Evolutionary conservation across 331 rosid genomes (phyloP), one percentile per base, ranked within the genome.

Genomic region (Malus hybrid): DNA sequence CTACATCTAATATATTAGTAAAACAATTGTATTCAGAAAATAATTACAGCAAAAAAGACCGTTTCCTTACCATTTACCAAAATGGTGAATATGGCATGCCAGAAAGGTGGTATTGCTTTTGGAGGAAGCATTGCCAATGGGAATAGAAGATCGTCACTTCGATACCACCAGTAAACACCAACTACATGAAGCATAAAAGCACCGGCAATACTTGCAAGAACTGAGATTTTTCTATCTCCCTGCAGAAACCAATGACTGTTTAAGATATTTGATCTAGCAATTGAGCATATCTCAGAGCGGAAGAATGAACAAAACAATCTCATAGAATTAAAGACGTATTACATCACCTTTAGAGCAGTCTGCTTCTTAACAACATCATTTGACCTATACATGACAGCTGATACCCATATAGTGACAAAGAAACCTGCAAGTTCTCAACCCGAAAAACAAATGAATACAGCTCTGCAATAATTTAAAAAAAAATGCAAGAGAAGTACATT

Each of bases 111-210:
- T 26, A 85, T 81, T 57, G 88, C 77, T 78, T 83, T 86, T 66
- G 97, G 99, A 46, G 99, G 97, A 83, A 92, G 81, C 97, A 95
- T 80, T 64, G 75, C 82, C 80, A 95, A 75, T 2, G 96, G 92
- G 73, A 78, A 82, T 12, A 95, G 74, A 80, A 92, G 86, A 84
- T 89, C 89, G 20, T 92, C 97, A 81, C 86, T 82, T 60, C 33
- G 87, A 79, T 79, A 83, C 96, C 91, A 92, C 96, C 93, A 90
- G 83, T 92, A 92, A 80, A 92, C 76, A 85, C 85, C 82, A 58
- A 86, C 64, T 36, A 95, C 92, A 20, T 92, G 97, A 80, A 90
- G 75, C 84, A 87, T 74, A 84, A 90, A 92, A 78, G 63, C 79
- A 63, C 83, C 18, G 52, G 93, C 75, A 52, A 82, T 81, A 57